Conservation (phyloP, 23 red algal genomes). For the Chondrus crispus region DNA sequence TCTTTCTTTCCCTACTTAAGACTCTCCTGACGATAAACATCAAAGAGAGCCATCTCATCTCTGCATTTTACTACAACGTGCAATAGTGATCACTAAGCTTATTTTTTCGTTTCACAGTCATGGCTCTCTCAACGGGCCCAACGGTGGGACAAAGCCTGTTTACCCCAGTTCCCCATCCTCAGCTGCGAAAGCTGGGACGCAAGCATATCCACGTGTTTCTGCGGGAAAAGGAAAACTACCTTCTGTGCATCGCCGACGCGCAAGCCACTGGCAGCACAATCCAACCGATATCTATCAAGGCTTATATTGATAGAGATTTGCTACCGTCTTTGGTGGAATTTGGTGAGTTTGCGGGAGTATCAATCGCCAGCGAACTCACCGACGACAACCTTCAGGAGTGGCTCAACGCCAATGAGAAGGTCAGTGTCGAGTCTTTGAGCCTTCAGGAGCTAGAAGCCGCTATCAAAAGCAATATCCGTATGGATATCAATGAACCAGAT, state of each 20-base stretch:
- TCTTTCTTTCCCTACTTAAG: too few species aligned
- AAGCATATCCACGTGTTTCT: neutral
- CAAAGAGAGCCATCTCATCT: too few species aligned
- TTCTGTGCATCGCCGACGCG: neutral
- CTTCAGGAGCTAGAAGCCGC: neutral
- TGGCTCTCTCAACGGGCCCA: too few species aligned
- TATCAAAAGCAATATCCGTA: neutral
- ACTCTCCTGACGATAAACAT: too few species aligned
- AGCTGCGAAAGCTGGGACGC: neutral
- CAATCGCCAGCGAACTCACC: neutral
- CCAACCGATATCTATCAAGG: neutral
- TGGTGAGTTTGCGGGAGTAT: neutral
- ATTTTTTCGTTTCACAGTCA: too few species aligned
- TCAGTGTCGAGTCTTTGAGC: neutral
- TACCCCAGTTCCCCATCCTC: neutral
- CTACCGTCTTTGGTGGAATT: neutral
- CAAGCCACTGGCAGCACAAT: too few species aligned
- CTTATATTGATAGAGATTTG: neutral
- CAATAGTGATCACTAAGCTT: too few species aligned
- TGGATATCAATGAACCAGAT: neutral
- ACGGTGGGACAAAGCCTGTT: neutral
- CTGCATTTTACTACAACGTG: too few species aligned
- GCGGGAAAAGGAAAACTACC: neutral
- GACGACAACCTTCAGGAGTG: neutral
- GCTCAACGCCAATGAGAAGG: neutral